Base-by-base conservation (phyloP, 2,329 filamentous ascomycete species). In the Penicillium sp. region DNA sequence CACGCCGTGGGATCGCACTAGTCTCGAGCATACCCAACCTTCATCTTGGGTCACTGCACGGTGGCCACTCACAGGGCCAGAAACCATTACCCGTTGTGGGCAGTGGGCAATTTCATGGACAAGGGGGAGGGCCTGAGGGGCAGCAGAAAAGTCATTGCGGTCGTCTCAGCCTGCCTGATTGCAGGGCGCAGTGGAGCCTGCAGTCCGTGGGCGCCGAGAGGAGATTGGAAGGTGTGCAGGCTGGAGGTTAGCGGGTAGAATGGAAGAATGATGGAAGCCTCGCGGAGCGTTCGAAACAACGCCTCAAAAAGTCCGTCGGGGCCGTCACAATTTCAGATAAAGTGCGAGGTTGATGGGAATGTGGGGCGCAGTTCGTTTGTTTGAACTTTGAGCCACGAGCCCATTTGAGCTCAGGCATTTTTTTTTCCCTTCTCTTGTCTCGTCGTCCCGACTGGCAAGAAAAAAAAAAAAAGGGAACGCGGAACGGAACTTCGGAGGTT, bases 111-210 rank as follows among this genome's bases (percentile, higher is more conserved):
- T 11, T 32, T 32, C 29, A 32, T 5, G 29, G 29, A 11, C 11
- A 7, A 32, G 29, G 7, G 29, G 18, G 18, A 18, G 18, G 18
- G 18, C 18, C 18, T 18, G 3, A 18, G 18, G 18, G 18, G 18
- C 18, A 18, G 36, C 13, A 38, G 7, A 9, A 5, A 32, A 24
- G 48, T 24, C 24, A 25, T 49, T 43, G 45, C 56, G 39, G 55
- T 50, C 53, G 52, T 52, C 37, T 51, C 49, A 45, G 37, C 41
- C 40, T 49, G 41, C 45, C 44, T 50, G 25, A 55, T 58, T 58
- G 46, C 55, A 58, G 52, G 55, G 54, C 47, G 34, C 25, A 25
- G 56, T 58, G 56, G 56, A 58, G 51, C 43, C 47, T 29, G 5
- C 40, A 46, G 27, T 33, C 25, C 32, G 33, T 32, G 8, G 5